These are phyloP conservation scores for Apiospora sp. DNA, from an alignment of 2,329 filamentous ascomycete genomes.

Conservation along the genomic window DNA sequence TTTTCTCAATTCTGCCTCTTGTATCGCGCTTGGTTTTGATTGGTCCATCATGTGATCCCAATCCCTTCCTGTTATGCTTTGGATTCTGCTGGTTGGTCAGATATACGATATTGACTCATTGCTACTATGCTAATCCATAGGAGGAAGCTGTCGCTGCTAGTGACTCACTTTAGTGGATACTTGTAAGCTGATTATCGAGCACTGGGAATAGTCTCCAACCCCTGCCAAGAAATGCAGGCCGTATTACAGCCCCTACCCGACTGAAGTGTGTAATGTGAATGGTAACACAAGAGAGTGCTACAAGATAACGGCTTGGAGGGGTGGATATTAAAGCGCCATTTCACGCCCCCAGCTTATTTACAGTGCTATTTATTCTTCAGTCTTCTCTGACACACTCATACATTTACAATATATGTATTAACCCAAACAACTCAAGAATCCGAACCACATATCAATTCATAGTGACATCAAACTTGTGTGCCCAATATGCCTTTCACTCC, in stretches of 20 bases:
- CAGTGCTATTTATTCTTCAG: not conserved
- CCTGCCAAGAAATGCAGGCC: not conserved
- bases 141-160: not conserved
- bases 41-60: not conserved
- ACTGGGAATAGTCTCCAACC: not conserved
- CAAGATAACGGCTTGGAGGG: not conserved
- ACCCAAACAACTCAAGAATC: not conserved
- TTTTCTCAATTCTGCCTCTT: not conserved
- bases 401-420: not conserved
- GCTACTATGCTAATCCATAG: not conserved
- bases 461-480: not conserved
- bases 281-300: not conserved
- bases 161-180: conserved; percentile 16
- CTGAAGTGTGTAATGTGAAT: not conserved
- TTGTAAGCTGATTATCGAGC: not conserved
- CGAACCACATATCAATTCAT: too few species aligned
- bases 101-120: not conserved
- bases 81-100: not conserved
- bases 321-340: not conserved
- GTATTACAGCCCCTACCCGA: not conserved
- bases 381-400: not conserved
- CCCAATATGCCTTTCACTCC: conserved; percentile 13
- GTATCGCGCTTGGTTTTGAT: not conserved
- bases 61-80: not conserved
- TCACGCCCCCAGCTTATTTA: not conserved